Base-by-base conservation (phyloP, 306 rosid species). In the Acacia melanoxylon region DNA sequence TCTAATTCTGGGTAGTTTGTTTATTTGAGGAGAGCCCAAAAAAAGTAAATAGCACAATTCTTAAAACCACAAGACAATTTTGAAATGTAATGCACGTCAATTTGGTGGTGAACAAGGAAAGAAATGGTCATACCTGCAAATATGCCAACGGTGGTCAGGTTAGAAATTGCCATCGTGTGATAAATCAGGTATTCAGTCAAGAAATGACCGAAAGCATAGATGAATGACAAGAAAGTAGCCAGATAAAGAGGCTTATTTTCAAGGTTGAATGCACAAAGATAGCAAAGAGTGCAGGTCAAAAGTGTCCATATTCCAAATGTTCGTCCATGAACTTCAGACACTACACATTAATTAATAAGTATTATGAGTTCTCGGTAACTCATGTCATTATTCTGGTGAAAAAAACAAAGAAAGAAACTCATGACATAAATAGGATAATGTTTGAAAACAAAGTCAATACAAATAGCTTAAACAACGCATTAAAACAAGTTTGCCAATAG, bases 321-420 rank as follows among this genome's bases (percentile, higher is more conserved):
- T 76, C 97, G 92, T 72, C 99, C 99, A 83, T 95, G 99, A 91
- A 91, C 91, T 87, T 95, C 99, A 75, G 92, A 87, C 99, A 93
- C 99, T 93, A 45, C 69, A 59, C 20, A 45, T 46, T 10, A 63
- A 45, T 66, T 6, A 58, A 76, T 41, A 19, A 62, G 14, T 29
- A 5, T 19, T 31, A 46, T 65, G 49, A 78, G 74, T 46, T 59
- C 35, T 66, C 72, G 3, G 72, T 42, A 25, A 59, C 10, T 75
- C 79, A 42, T 76, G 35, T 14, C 52, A 48, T 48, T 37, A 37
- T 37, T 37, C 41, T 37, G 41, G 41, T 0, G 1, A 37, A 6
- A 37, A 4, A 37, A 5, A 1, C 6, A 37, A 37, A 37, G 8
- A 37, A 6, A 37, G 8, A 37, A 25, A 41, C 10, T 56, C 70